These are phyloP conservation scores for Actinomortierella ambigua DNA, from an alignment of 371 early-diverging fungal species.

Conservation along the genomic window DNA sequence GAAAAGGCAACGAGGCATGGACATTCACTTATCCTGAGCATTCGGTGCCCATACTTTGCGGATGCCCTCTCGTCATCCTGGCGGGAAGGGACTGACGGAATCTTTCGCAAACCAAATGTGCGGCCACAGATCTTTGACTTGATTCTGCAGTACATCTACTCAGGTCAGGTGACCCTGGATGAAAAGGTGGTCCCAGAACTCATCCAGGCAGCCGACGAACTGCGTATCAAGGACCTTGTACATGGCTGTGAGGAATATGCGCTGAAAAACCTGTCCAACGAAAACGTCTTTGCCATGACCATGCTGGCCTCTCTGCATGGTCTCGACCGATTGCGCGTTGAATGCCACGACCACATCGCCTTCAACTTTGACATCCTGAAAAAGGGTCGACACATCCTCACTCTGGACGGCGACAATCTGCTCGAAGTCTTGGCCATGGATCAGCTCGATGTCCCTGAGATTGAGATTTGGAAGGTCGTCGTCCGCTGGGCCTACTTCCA, in stretches of 20 bases:
- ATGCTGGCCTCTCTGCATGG: slow-evolving; percentile 23
- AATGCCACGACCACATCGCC: slow-evolving; percentile 43
- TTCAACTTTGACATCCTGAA: slow-evolving; percentile 34
- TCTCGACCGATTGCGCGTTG: slow-evolving; percentile 17
- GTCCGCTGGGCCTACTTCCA: slow-evolving; percentile 40
- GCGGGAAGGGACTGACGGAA: slow-evolving; percentile 33
- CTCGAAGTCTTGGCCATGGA: slow-evolving; percentile 42
- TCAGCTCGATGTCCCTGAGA: slow-evolving; percentile 41
- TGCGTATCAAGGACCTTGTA: slow-evolving; percentile 31
- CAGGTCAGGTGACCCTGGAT: slow-evolving; percentile 17
- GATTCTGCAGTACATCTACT: slow-evolving; percentile 34
- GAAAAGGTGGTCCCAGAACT: slow-evolving; percentile 30
- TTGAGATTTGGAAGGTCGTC: slow-evolving; percentile 47
- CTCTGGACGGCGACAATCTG: slow-evolving; percentile 25
- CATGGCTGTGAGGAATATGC: slow-evolving; percentile 37
- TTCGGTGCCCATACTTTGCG: slow-evolving; percentile 38
- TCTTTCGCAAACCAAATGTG: slow-evolving; percentile 40
- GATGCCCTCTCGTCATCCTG: slow-evolving; percentile 28
- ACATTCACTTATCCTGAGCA: slow-evolving; percentile 34
- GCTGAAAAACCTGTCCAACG: slow-evolving; percentile 15
- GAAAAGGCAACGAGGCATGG: slow-evolving; percentile 37
- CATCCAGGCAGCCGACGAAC: slow-evolving; percentile 38
- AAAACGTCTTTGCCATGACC: slow-evolving; percentile 33
- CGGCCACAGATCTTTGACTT: slow-evolving; percentile 26
- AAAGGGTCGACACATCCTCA: slow-evolving; percentile 25